Evolutionary conservation across 768 basidiomycete genomes (phyloP).

Genomic region (Rhizopogon salebrosus): DNA sequence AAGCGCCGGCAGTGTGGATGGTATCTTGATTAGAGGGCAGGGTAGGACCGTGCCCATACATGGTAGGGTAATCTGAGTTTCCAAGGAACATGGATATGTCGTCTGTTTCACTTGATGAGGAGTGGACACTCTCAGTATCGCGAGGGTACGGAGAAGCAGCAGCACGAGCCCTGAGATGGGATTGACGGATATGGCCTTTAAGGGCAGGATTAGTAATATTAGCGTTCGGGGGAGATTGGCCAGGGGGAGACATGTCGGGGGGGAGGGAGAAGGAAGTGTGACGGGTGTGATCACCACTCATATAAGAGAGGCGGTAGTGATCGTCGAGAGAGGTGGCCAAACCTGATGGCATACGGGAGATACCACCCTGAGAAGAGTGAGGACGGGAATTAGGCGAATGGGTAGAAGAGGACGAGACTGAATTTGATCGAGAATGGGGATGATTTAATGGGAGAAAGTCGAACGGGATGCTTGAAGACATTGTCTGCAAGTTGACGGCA

Average conservation of each 20-base stretch:
- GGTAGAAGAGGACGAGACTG: slow-evolving; percentile 71
- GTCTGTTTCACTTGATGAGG: slow-evolving; percentile 86
- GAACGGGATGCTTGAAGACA: slow-evolving; percentile 61
- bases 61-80: slow-evolving; percentile 59
- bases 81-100: slow-evolving; percentile 76
- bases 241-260: slow-evolving; percentile 37
- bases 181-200: slow-evolving; percentile 71
- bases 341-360: slow-evolving; percentile 47
- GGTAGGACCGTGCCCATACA: slow-evolving; percentile 48
- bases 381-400: slow-evolving; percentile 71
- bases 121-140: slow-evolving; percentile 81
- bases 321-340: slow-evolving; percentile 58
- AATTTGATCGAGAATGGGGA: slow-evolving; percentile 73
- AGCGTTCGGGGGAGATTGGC: slow-evolving; percentile 70
- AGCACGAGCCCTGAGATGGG: slow-evolving; percentile 74
- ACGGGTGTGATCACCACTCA: slow-evolving; percentile 39
- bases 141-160: slow-evolving; percentile 83
- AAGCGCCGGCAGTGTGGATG: slow-evolving; percentile 66
- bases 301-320: slow-evolving; percentile 65
- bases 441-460: slow-evolving; percentile 62
- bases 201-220: slow-evolving; percentile 70
- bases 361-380: slow-evolving; percentile 68
- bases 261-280: slow-evolving; percentile 41
- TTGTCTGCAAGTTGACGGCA: slow-evolving; percentile 71
- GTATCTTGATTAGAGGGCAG: slow-evolving; percentile 36